Base-by-base conservation (phyloP, 1,284 basidiomycete species). In the Moesziomyces sp. region DNA sequence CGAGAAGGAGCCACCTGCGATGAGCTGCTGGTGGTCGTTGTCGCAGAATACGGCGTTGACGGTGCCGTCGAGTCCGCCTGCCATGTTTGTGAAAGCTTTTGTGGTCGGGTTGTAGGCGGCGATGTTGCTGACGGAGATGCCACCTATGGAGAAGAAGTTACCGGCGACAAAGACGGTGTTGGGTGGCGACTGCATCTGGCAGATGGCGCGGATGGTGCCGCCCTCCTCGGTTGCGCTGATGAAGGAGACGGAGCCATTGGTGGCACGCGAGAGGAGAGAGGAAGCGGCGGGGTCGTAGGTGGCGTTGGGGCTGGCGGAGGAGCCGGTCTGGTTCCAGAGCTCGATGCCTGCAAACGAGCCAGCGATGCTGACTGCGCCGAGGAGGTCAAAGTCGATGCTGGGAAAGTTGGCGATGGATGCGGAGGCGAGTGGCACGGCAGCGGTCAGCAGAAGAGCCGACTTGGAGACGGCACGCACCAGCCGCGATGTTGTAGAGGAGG, bases 41-140 rank as follows among this genome's bases (percentile, higher is more conserved):
- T 97, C 94, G 85, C 96, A 99, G 76, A 89, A 92, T n/a, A 97
- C 78, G 2, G 93, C 86, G 55, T 89, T 86, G 7, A 97, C 88
- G 47, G 87, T 86, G 44, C 92, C 94, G 72, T 93, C 81, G 18
- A 82, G 56, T 42, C 79, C 79, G 40, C 71, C 78, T 30, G 58
- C 74, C 54, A 82, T 63, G 26, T 57, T 52, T 44, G 28, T 19
- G 55, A 76, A 78, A 0, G 50, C 21, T 11, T 63, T 63, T 5
- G 73, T 57, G 14, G 58, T 21, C 2, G 76, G 69, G 34, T 83
- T 57, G 62, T 76, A 81, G 40, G 71, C 47, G 28, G 79, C 81
- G 35, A 83, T 67, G 64, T 81, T 81, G 63, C 68, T 74, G 44
- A 75, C 71, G 16, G 67, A 51, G 11, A 56, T 70, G 42, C 70